phyloP scores from a whole-genome alignment of 371 early-diverging fungal genomes.

The Mortierella sp. region DNA sequence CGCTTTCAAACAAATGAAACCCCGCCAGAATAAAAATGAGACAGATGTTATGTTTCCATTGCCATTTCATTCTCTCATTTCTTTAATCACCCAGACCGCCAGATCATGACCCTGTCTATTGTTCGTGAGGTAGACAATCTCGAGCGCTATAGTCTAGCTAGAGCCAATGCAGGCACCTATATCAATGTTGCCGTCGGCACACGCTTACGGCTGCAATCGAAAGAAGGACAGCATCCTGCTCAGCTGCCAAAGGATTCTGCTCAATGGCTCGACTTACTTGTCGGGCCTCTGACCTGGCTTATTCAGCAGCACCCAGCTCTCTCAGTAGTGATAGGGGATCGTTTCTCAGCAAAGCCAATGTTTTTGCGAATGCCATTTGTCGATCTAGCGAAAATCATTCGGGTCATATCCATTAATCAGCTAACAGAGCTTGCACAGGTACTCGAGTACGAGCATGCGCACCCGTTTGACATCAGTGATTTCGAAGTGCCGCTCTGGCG shows the following conservation, averaged over 20 bases:
- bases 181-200: conserved; percentile 41
- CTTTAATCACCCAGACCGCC: neutral
- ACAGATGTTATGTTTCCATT: neutral
- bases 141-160: conserved; percentile 40
- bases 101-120: conserved; percentile 23
- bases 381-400: conserved; percentile 22
- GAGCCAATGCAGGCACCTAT: conserved; percentile 27
- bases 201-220: conserved; percentile 16
- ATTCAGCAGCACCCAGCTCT: conserved; percentile 31
- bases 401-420: conserved; percentile 17
- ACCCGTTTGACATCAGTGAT: conserved; percentile 13
- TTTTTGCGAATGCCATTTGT: conserved; percentile 36
- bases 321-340: conserved; percentile 28
- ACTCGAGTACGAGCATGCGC: conserved; percentile 31
- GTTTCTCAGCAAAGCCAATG: conserved; percentile 24
- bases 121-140: conserved; percentile 35
- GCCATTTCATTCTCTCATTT: neutral
- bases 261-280: conserved; percentile 37
- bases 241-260: conserved; percentile 7
- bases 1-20: no score
- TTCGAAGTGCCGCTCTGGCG: conserved; percentile 38
- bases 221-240: neutral
- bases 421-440: conserved; percentile 8
- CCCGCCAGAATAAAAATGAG: neutral
- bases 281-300: conserved; percentile 31